Evolutionary conservation across 352 stramenopile species (phyloP).

Genomic region (Plasmopara muralis): DNA sequence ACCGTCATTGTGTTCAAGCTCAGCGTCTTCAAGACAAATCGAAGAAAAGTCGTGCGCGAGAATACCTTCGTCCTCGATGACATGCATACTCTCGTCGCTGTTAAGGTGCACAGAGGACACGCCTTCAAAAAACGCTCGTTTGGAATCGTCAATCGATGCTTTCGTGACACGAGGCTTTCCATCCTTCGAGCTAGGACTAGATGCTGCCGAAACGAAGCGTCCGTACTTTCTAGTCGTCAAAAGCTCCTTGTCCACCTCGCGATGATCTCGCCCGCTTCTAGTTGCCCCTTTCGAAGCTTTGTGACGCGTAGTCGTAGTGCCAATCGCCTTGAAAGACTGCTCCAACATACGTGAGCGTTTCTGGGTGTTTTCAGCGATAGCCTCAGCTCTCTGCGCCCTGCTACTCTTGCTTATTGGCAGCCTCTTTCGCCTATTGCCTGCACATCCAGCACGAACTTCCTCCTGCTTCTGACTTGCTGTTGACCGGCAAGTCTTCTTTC

Average conservation of each 20-base stretch:
- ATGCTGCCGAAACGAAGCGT: conserved; percentile 23
- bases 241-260: conserved; percentile 16
- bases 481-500: background rate
- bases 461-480: conserved; percentile 16
- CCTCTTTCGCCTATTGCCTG: conserved; percentile 1
- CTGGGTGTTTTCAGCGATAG: conserved; percentile 26
- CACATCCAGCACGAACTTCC: conserved; percentile 17
- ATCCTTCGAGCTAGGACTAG: conserved; percentile 7
- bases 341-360: conserved; percentile 27
- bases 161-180: background rate
- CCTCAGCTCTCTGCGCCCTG: conserved; percentile 5
- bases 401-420: too few relatives aligned
- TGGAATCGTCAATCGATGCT: conserved; percentile 3
- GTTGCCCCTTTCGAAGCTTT: background rate
- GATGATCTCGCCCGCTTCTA: conserved; percentile 2
- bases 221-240: conserved; percentile 37
- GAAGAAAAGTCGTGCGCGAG: conserved; percentile 44
- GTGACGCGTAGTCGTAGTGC: conserved; percentile 1
- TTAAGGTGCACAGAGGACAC: conserved; percentile 64
- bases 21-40: conserved; percentile 28
- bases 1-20: conserved; percentile 2
- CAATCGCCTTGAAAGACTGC: conserved; percentile 11
- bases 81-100: conserved; percentile 52
- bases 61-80: conserved; percentile 44
- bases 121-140: conserved; percentile 45